A percentile compares a stretch with the other conserved stretches of the same genome.
These are phyloP conservation scores for Metschnikowia santaceciliae DNA, from an alignment of 805 yeast genomes.

Conservation along the genomic window DNA sequence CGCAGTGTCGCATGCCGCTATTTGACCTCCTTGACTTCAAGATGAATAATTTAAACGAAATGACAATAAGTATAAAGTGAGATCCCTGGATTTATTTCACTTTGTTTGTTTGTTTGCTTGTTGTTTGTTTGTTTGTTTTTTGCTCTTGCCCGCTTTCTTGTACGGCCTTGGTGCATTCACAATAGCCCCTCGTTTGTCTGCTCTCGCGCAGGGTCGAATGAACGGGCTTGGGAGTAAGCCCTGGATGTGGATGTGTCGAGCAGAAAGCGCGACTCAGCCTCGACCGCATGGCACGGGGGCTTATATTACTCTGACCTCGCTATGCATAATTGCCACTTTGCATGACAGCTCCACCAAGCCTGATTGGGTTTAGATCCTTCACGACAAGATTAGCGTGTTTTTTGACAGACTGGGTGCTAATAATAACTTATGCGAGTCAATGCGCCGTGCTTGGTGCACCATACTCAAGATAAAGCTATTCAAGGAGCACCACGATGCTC, in stretches of 20 bases:
- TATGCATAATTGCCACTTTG: not conserved
- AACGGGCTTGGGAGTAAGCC: not conserved
- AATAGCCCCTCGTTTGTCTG: too few species aligned
- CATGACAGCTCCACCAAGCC: not conserved
- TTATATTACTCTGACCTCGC: not conserved
- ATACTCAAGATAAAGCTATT: not conserved
- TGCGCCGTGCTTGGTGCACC: not conserved
- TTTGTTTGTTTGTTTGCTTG: too few species aligned
- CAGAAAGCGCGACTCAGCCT: not conserved
- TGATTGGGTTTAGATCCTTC: not conserved
- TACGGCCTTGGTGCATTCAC: not conserved
- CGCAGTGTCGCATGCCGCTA: not conserved
- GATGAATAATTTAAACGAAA: not conserved
- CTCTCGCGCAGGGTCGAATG: not conserved
- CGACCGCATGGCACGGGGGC: not conserved
- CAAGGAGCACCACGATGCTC: not conserved
- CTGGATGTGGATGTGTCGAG: not conserved
- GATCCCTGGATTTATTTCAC: too few species aligned
- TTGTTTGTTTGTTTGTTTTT: not conserved
- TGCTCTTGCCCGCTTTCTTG: not conserved
- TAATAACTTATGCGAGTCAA: not conserved
- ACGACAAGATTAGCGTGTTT: not conserved
- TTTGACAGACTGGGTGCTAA: not conserved
- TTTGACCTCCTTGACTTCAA: not conserved
- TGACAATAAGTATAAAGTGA: too few species aligned